A percentile compares a stretch with the other conserved stretches of the same genome.
These are phyloP conservation scores for Ascochyta lentis DNA, from an alignment of 2,329 filamentous ascomycete genomes.

Conservation along the genomic window DNA sequence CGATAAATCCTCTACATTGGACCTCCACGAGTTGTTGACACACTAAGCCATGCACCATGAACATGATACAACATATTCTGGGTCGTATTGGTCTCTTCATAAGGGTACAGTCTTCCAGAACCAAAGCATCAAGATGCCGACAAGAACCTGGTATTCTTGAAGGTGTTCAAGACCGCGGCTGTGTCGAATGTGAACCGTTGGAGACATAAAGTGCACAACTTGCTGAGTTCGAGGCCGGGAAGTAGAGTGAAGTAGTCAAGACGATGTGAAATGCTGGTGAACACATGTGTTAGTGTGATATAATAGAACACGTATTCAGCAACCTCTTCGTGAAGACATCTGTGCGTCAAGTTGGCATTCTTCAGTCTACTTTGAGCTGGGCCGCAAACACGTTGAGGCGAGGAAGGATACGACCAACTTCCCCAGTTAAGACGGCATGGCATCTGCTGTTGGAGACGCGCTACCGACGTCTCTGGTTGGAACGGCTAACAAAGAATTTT, in stretches of 20 bases:
- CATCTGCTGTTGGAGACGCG: slow-evolving; percentile 3
- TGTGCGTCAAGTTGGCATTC: slow-evolving; percentile 25
- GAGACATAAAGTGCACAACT: background rate
- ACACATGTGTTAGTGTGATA: slow-evolving; percentile 23
- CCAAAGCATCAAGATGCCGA: background rate
- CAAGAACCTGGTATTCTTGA: background rate
- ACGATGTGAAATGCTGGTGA: slow-evolving; percentile 15
- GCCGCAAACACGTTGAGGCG: slow-evolving; percentile 2
- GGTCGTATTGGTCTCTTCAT: background rate
- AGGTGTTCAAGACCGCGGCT: background rate
- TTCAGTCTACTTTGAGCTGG: slow-evolving; percentile 21
- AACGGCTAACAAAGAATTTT: too few relatives aligned
- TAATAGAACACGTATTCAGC: slow-evolving; percentile 25
- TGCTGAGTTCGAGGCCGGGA: background rate
- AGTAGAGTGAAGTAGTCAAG: slow-evolving; percentile 17
- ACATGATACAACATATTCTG: too few relatives aligned
- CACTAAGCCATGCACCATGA: too few relatives aligned
- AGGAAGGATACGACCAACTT: slow-evolving; percentile 25
- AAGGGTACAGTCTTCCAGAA: background rate
- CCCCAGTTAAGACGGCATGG: slow-evolving; percentile 26
- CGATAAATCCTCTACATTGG: too few relatives aligned
- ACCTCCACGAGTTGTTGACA: too few relatives aligned
- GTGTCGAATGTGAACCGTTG: background rate
- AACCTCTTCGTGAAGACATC: slow-evolving; percentile 25
- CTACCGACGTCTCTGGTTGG: too few relatives aligned